Evolutionary conservation across 495 filamentous ascomycete genomes (phyloP).

Genomic region (Penicillium lividum): DNA sequence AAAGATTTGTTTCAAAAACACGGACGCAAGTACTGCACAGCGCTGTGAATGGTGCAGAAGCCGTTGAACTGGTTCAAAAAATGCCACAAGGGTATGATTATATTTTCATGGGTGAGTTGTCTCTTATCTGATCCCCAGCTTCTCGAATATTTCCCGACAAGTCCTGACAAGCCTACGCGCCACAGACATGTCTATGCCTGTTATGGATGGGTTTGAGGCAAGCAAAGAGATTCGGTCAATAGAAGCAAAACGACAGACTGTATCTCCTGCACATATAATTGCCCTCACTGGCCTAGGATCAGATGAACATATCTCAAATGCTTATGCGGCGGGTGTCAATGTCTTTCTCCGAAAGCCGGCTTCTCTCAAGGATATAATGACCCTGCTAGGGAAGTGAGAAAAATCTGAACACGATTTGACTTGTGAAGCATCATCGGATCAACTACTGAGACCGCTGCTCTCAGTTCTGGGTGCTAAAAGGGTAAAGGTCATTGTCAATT

Average conservation of each 20-base stretch:
- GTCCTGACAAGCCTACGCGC: background rate
- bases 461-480: no score
- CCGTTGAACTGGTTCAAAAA: constrained; percentile 30
- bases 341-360: constrained; percentile 65
- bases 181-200: constrained; percentile 63
- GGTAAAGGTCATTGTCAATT: no score
- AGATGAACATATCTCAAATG: constrained; percentile 55
- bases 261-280: constrained; percentile 50
- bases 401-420: no score
- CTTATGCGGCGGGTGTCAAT: constrained; percentile 59
- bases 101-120: constrained; percentile 40
- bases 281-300: constrained; percentile 62
- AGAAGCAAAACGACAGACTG: constrained; percentile 38
- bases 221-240: constrained; percentile 51
- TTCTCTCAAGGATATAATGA: constrained; percentile 24
- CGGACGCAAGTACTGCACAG: constrained; percentile 29
- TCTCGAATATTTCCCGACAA: background rate
- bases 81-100: constrained; percentile 32
- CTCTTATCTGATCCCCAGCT: background rate
- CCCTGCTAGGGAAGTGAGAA: background rate
- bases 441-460: no score
- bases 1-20: constrained; percentile 45
- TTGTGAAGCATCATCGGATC: no score
- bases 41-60: constrained; percentile 39
- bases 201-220: constrained; percentile 63